Base-by-base conservation (phyloP, 1,284 basidiomycete genomes). In the Trametes pubescens region DNA sequence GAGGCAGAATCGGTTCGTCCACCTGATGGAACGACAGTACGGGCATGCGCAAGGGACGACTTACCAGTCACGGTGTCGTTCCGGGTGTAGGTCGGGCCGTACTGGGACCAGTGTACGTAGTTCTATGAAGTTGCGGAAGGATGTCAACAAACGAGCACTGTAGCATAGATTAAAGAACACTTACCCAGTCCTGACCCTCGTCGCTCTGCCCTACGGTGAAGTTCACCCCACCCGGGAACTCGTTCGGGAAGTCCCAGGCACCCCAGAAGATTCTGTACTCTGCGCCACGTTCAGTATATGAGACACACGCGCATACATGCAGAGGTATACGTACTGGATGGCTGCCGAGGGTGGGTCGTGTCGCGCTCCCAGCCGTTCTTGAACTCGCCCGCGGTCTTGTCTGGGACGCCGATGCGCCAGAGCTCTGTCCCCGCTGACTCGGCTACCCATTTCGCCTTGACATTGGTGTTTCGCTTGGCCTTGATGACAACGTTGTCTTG, bases 221-320 rank as follows among this genome's bases (percentile, higher is more conserved):
- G 60, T 75, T 75, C 16, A 74, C 72, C 14, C 74, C 74, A 2
- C 60, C 60, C 1, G 74, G 74, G 57, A 75, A 75, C 43, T 75
- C 69, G 24, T 59, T 71, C 4, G 72, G 71, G 61, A 74, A 75
- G 53, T 74, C 71, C 70, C 71, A 75, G 9, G 73, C 71, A 21
- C 74, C 74, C 71, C 73, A 75, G 60, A 69, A 73, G 35, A 74
- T 74, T 11, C 72, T 69, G 34, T 74, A 74, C 59, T 75, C 72
- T 75, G 48, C 24, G 29, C 13, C 21, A n/a, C 29, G 8, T 10
- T 55, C 38, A 44, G 26, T 32, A 18, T 13, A 13, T 26, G 29
- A 38, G 21, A 16, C 35, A 32, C 4, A 32, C 29, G 29, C 11
- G 44, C 13, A 32, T 21, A 0, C 10, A 24, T n/a, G 16, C 2